Evolutionary conservation across 306 rosid genomes (phyloP), one percentile per base, ranked within the genome.

Genomic region (Cercis canadensis): DNA sequence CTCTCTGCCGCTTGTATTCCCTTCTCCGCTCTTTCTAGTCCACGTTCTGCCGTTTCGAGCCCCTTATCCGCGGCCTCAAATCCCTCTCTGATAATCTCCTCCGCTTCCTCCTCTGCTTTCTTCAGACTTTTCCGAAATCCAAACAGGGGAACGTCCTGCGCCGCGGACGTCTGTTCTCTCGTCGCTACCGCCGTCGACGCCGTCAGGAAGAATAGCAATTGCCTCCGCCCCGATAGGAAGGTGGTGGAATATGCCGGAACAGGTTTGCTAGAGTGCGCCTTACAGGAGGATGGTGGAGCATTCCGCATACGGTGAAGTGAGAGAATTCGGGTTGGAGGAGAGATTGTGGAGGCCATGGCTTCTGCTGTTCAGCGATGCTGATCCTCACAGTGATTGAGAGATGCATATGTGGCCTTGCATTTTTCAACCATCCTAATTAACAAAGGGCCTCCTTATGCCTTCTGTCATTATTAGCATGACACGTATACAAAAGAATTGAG

Each of bases 1-100:
- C 6, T 59, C 82, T 85, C 97, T 39, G 86, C 97, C 39, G 78
- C 21, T 8, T 61, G 84, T 3, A 92, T 62, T 4, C 74, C 88
- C 15, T 11, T 50, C 80, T 89, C 94, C 5, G 89, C 96, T 58
- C 83, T 1, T 16, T 34, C 75, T 1, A 90, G 52, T 3, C 81
- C 88, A 8, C 31, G 39, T 82, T 87, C 92, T n/a, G 86, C 89
- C 74, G 89, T 13, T 8, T 63, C 84, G 8, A 90, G 33, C 3
- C 95, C 90, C 67, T 77, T 85, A 54, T 89, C 97, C 45, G 91
- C 96, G 14, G 92, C 88, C 15, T 88, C 87, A 57, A 92, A 83
- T 0, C 96, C 93, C 56, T 90, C 97, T 76, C 10, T 85, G 46
- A 90, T 92, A 51, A 88, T 87, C 87, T 62, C 89, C 85, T 93